These are phyloP conservation scores for Fusarium mundagurra DNA, from an alignment of 2,329 filamentous ascomycete species.

Conservation along the genomic window DNA sequence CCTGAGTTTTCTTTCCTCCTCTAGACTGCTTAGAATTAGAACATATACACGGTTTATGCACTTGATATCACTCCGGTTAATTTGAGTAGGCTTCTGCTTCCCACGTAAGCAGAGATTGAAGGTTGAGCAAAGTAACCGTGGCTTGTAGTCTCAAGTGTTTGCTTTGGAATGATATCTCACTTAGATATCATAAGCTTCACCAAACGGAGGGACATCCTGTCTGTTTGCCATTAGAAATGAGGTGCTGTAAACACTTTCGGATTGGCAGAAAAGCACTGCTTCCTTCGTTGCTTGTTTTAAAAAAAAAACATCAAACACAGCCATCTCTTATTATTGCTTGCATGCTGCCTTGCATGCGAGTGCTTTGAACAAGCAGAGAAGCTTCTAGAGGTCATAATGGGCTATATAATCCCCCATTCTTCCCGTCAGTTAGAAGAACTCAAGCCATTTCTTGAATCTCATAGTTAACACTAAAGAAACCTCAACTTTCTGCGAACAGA, in stretches of 20 bases:
- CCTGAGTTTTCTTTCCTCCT: too few relatives aligned
- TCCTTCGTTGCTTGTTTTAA: background rate
- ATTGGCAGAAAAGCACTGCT: accelerated
- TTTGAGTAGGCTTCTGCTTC: background rate
- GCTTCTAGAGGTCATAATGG: background rate
- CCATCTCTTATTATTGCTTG: background rate
- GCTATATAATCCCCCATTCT: accelerated
- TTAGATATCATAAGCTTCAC: background rate
- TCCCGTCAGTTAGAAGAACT: accelerated
- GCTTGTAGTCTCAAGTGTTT: background rate
- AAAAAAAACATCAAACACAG: background rate
- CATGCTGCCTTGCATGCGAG: background rate
- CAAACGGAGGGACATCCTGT: background rate
- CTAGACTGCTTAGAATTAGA: too few relatives aligned
- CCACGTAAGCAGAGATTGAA: too few relatives aligned
- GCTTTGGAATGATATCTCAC: accelerated
- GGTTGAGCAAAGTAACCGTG: accelerated
- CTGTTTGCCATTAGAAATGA: background rate
- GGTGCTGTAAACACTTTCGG: accelerated
- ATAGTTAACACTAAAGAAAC: accelerated
- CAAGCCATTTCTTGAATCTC: background rate
- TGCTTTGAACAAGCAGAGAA: too few relatives aligned
- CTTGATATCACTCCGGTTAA: background rate
- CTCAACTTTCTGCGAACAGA: background rate
- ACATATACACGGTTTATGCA: background rate